These are phyloP conservation scores for Acanthamoeba royreba DNA, from an alignment of 208 protist species.

Conservation along the genomic window DNA sequence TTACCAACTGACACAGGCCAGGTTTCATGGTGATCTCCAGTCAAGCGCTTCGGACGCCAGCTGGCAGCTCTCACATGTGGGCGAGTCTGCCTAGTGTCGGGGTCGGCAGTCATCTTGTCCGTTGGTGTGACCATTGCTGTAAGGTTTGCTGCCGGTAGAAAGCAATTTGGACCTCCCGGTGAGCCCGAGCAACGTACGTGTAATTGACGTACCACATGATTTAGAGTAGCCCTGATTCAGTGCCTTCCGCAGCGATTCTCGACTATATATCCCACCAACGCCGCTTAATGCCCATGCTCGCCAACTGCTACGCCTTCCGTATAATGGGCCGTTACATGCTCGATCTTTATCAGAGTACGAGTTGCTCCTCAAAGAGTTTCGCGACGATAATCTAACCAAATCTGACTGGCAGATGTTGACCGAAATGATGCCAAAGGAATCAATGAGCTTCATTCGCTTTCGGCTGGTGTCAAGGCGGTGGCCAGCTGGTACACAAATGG, in stretches of 20 bases:
- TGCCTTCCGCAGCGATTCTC: not conserved
- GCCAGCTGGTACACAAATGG: not conserved
- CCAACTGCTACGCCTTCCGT: not conserved
- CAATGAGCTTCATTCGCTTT: not conserved
- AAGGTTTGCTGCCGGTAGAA: not conserved
- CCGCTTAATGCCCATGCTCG: not conserved
- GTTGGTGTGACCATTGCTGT: not conserved
- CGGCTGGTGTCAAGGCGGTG: not conserved
- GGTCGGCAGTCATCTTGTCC: not conserved
- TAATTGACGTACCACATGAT: not conserved
- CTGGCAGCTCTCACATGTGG: not conserved
- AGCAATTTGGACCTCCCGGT: slow-evolving; percentile 33
- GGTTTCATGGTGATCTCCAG: not conserved
- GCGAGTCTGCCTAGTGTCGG: not conserved
- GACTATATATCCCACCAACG: not conserved
- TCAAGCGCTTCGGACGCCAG: not conserved
- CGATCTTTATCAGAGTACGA: not conserved
- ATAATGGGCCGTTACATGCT: not conserved
- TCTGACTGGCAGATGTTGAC: not conserved
- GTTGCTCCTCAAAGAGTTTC: not conserved
- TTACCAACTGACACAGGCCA: not conserved
- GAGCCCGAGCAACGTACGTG: not conserved
- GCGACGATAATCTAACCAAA: not conserved
- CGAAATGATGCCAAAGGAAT: not conserved
- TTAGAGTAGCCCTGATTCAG: not conserved